Base-by-base conservation (phyloP, 306 rosid species). In the Cicer cuneatum region DNA sequence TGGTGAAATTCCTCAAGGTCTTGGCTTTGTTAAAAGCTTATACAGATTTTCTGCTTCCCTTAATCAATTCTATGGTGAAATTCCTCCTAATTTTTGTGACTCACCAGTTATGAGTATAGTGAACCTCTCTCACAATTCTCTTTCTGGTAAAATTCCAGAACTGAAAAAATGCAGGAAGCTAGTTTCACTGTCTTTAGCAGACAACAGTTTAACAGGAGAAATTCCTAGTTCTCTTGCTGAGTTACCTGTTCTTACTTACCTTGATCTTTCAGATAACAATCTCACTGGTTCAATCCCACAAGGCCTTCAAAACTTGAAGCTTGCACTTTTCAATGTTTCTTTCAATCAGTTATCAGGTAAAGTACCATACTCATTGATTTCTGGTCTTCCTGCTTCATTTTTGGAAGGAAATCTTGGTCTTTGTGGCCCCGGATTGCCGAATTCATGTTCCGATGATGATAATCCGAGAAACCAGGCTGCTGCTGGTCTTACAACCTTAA, bases 31-130 rank as follows among this genome's bases (percentile, higher is more conserved):
- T 40, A 84, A 86, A 75, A 92, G 90, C 86, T 87, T 94, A 40
- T 94, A 94, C 72, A 87, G 97, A 86, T 94, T 94, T 75, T 91
- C 99, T 33, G 99, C 97, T 3, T 92, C 99, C 12, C 85, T 92
- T 8, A 94, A 94, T 54, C 71, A 65, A 65, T 86, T 94, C 69
- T 78, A 88, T 76, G 99, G 97, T 78, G 86, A 88, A 73, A 78
- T 94, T 71, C 97, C 96, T 56, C 85, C 87, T 4, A 92, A 87
- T 48, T 91, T 94, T 69, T 94, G 98, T 77, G 97, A 91, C 64
- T 94, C 98, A 0, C 98, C 97, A n/a, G 90, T 90, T 61, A 92
- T 94, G 98, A 94, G 98, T 64, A 94, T 94, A 59, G 79, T 94
- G 15, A 94, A 94, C 21, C 87, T 94, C 74, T 94, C 98, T 49